Evolutionary conservation across 306 rosid species (phyloP), one percentile per base, ranked within the genome.

Genomic region (Citrullus amarus): DNA sequence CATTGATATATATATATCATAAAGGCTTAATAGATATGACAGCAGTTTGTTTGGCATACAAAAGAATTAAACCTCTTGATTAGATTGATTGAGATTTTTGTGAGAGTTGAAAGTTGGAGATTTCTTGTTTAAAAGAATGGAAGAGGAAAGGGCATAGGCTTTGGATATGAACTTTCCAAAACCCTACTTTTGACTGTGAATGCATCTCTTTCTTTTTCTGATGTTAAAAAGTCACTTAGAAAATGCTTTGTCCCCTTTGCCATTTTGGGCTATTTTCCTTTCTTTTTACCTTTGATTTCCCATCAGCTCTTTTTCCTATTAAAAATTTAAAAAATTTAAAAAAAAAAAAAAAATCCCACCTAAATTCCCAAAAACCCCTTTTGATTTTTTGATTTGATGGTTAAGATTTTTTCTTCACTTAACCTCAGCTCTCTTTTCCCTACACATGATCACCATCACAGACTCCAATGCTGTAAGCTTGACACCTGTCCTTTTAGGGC

Each of bases 311-410:
- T 16, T 46, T 46, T 1, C 10, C 6, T 9, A 9, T 48, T 3
- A 10, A 46, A 46, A 11, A 48, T 25, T 25, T 25, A 3, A 13
- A 3, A 39, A 18, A 2, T 32, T 32, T 0, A 32, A 2, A 32
- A 32, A 2, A 2, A 32, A 2, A 32, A 32, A 22, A 2, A 65
- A 58, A 60, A 28, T 1, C 50, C 46, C 5, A 65, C 48, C 22
- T 48, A 48, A 48, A 48, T 39, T 39, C 36, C 78, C 78, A 54
- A 60, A 80, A 82, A 80, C 59, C 74, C 51, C 46, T 39, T 60
- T 86, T 72, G 53, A 55, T 36, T 28, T 36, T 44, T 81, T 76
- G 90, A 89, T 89, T 87, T 85, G 94, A 90, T 86, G 92, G 88
- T 90, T 84, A 73, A 60, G 87, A 80, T 81, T 79, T 85, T 38